Percentiles rank a stretch among this genome's conserved stretches.
phyloP scores from a whole-genome alignment of 257 asterid genomes.

The Mentha longifolia region DNA sequence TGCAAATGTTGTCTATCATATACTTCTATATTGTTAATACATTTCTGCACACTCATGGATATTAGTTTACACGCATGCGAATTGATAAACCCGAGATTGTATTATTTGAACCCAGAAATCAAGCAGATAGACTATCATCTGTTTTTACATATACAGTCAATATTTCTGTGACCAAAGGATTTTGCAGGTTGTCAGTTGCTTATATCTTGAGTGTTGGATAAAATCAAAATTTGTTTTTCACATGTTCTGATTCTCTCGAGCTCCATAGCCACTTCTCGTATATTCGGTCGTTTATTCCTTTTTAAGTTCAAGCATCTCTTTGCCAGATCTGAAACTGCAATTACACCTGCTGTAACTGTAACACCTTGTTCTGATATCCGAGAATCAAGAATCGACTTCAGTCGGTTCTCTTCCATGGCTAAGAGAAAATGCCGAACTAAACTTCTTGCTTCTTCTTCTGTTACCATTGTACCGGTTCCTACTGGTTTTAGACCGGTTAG shows the following conservation, averaged over 20 bases:
- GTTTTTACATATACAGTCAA: too few species aligned
- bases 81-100: background rate
- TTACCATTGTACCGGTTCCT: background rate
- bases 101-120: background rate
- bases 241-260: constrained; percentile 35
- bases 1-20: background rate
- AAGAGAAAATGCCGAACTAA: constrained; percentile 37
- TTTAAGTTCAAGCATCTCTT: constrained; percentile 38
- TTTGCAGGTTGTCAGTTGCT: background rate
- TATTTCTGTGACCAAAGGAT: too few species aligned
- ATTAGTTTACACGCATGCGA: background rate
- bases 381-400: constrained; percentile 33
- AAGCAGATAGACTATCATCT: background rate
- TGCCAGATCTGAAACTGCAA: constrained; percentile 36
- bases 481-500: constrained; percentile 40
- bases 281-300: constrained; percentile 33
- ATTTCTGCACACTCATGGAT: background rate
- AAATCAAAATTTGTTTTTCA: constrained; percentile 10
- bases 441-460: constrained; percentile 36
- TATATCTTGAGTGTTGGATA: background rate
- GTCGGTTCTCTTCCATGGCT: constrained; percentile 27
- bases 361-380: constrained; percentile 31
- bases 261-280: constrained; percentile 41
- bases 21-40: background rate
- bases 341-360: background rate